Evolutionary conservation across 2,329 filamentous ascomycete genomes (phyloP).

Genomic region (Colletotrichum camelliae): DNA sequence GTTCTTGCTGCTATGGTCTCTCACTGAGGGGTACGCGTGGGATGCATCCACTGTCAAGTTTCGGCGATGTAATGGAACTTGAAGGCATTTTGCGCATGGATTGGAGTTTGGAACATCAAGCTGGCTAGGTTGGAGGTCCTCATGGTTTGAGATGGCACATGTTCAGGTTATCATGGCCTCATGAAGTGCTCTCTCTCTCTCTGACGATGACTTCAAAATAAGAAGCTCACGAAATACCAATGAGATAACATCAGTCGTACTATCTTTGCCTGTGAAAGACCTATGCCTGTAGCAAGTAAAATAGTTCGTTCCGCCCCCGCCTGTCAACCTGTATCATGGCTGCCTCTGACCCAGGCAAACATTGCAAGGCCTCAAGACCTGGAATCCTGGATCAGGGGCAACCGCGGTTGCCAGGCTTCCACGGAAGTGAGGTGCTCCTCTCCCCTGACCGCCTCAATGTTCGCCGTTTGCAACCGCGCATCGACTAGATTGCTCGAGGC

Average conservation of each 20-base stretch:
- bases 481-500: neutral
- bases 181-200: accelerated
- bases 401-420: neutral
- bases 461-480: neutral
- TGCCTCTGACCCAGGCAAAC: neutral
- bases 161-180: neutral
- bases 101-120: neutral
- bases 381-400: neutral
- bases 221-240: neutral
- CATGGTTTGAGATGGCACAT: accelerated
- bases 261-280: neutral
- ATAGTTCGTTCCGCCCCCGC: too few relatives aligned
- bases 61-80: neutral
- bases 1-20: neutral
- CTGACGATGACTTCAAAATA: accelerated
- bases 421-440: accelerated
- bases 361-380: neutral
- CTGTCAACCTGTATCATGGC: neutral
- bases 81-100: accelerated
- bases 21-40: accelerated
- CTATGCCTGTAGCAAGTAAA: neutral
- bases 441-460: neutral
- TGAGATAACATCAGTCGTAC: too few relatives aligned
- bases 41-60: neutral
- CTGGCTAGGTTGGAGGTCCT: accelerated